Conservation (phyloP, 1,284 basidiomycete genomes). For the Megacollybia platyphylla region DNA sequence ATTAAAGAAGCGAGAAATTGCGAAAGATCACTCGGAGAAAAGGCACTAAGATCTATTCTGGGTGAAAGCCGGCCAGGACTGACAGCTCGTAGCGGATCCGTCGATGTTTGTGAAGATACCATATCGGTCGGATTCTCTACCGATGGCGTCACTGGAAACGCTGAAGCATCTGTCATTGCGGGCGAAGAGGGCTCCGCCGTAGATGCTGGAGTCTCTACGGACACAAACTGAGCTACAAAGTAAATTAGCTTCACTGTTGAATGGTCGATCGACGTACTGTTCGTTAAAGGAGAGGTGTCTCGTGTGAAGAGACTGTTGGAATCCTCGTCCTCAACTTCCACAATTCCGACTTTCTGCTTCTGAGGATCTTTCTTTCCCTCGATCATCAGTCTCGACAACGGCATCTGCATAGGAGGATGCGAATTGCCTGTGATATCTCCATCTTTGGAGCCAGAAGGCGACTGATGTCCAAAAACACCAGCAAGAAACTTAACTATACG, state of each 20-base stretch:
- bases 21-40: slow-evolving; percentile 57
- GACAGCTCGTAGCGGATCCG: slow-evolving; percentile 40
- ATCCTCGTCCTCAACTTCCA: slow-evolving; percentile 18
- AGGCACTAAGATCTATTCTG: slow-evolving; percentile 37
- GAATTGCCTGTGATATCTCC: slow-evolving; percentile 20
- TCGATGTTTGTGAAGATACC: slow-evolving; percentile 13
- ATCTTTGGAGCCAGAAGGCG: slow-evolving; percentile 26
- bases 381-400: slow-evolving; percentile 53
- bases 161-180: slow-evolving; percentile 10
- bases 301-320: background rate
- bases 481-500: slow-evolving; percentile 91
- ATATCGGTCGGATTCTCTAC: slow-evolving; percentile 5
- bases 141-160: slow-evolving; percentile 6
- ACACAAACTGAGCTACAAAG: slow-evolving; percentile 13
- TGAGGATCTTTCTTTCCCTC: slow-evolving; percentile 26
- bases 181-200: slow-evolving; percentile 13
- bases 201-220: slow-evolving; percentile 23
- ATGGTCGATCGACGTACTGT: background rate
- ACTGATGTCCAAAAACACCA: slow-evolving; percentile 73
- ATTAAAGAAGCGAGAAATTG: slow-evolving; percentile 51
- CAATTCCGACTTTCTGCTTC: slow-evolving; percentile 21
- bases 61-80: too few species aligned
- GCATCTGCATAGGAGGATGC: slow-evolving; percentile 31
- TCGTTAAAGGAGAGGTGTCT: background rate
- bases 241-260: background rate